phyloP scores from a whole-genome alignment of 495 filamentous ascomycete genomes.

The Aspergillus olivimuriae region DNA sequence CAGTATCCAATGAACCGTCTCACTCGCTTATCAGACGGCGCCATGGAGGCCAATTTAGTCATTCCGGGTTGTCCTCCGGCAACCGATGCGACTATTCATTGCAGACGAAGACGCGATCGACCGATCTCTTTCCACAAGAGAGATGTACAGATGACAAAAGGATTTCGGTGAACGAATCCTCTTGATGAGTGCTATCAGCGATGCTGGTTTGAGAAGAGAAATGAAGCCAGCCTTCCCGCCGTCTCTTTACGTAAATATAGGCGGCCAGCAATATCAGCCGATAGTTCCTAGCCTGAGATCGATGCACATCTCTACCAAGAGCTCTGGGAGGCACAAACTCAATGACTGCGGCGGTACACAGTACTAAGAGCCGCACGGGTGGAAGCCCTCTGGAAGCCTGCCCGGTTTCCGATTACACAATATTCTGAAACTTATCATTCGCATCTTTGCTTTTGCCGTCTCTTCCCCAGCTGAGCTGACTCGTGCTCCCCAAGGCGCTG shows the following conservation, averaged over 20 bases:
- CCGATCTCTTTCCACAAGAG: not conserved
- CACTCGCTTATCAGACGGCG: not conserved
- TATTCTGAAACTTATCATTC: not conserved
- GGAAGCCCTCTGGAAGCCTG: not conserved
- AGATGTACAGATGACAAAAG: not conserved
- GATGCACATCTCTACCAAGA: not conserved
- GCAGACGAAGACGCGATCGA: too few relatives aligned
- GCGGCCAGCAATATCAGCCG: not conserved
- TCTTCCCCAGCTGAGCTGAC: not conserved
- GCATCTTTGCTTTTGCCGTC: not conserved
- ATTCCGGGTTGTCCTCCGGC: not conserved
- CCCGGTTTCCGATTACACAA: not conserved
- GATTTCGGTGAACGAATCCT: not conserved
- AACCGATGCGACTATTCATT: not conserved
- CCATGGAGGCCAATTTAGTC: not conserved
- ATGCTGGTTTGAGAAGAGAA: too few relatives aligned
- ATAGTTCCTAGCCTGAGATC: not conserved
- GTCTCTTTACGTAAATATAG: too few relatives aligned
- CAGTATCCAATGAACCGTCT: not conserved
- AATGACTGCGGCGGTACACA: not conserved
- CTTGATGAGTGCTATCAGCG: not conserved
- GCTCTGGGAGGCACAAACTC: not conserved
- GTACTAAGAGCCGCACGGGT: not conserved
- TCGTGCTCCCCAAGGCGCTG: not conserved
- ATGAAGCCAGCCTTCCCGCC: too few relatives aligned